Percentiles rank a stretch among this genome's conserved stretches.
These are phyloP conservation scores for Boletus bicolor DNA, from an alignment of 768 basidiomycete species.

Conservation along the genomic window DNA sequence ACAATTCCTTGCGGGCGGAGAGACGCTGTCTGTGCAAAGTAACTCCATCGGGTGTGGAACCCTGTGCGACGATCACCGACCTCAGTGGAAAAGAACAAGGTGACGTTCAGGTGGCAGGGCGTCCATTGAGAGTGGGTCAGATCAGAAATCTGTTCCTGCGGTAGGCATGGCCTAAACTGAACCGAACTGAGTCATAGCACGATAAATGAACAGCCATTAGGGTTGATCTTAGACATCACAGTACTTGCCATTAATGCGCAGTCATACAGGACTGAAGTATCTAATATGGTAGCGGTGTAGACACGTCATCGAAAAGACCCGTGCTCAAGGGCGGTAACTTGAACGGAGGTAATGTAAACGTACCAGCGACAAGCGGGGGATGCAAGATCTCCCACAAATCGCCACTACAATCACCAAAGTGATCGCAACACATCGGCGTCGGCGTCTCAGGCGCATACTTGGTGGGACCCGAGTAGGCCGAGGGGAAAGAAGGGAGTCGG, in stretches of 20 bases:
- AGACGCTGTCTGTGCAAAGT: neutral
- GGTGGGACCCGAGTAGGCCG: neutral
- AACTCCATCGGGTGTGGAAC: neutral
- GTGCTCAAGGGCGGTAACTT: slow-evolving; percentile 18
- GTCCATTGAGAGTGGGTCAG: neutral
- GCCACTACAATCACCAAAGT: slow-evolving; percentile 21
- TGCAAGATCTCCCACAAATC: slow-evolving; percentile 28
- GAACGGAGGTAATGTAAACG: slow-evolving; percentile 25
- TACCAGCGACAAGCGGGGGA: slow-evolving; percentile 18
- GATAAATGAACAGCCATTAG: neutral
- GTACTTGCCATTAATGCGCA: neutral
- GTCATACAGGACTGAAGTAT: neutral
- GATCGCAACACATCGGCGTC: slow-evolving; percentile 25
- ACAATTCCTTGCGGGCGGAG: neutral
- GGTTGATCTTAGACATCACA: neutral
- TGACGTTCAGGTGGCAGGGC: neutral
- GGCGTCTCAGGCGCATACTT: slow-evolving; percentile 23
- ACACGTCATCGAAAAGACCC: slow-evolving; percentile 10
- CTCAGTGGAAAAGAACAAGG: too few relatives aligned
- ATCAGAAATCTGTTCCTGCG: neutral
- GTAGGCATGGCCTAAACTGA: neutral
- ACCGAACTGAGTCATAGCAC: neutral
- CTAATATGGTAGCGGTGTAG: neutral
- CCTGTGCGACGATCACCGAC: neutral
- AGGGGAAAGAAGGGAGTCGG: slow-evolving; percentile 14